A percentile compares a stretch with the other conserved stretches of the same genome.
Conservation (phyloP, 2,329 filamentous ascomycete species). For the Aspergillus sp. region DNA sequence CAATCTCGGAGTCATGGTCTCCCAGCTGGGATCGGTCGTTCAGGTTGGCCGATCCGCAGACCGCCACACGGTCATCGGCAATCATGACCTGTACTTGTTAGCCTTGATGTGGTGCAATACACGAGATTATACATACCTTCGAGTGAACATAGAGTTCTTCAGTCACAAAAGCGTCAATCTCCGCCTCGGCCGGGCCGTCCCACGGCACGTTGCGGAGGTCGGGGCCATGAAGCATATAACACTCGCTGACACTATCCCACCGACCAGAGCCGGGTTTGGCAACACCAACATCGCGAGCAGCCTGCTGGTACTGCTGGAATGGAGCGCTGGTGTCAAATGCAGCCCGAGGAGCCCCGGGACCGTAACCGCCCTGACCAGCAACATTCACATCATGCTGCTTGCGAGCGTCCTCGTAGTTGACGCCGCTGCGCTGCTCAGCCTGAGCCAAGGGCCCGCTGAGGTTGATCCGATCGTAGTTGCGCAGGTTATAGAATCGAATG, state of each 20-base stretch:
- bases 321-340: slow-evolving; percentile 42
- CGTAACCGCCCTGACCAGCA: slow-evolving; percentile 43
- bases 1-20: slow-evolving; percentile 85
- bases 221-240: slow-evolving; percentile 78
- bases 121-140: slow-evolving; percentile 39
- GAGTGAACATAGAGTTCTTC: slow-evolving; percentile 64
- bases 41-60: slow-evolving; percentile 85
- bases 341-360: slow-evolving; percentile 31
- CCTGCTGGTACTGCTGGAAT: slow-evolving; percentile 72
- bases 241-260: slow-evolving; percentile 74
- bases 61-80: slow-evolving; percentile 78
- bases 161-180: slow-evolving; percentile 62
- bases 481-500: slow-evolving; percentile 91
- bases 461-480: slow-evolving; percentile 90
- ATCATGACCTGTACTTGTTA: slow-evolving; percentile 59
- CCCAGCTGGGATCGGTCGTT: slow-evolving; percentile 90
- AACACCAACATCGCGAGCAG: slow-evolving; percentile 57
- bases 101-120: not conserved
- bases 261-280: slow-evolving; percentile 50
- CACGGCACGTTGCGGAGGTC: slow-evolving; percentile 66
- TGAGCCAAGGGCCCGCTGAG: slow-evolving; percentile 34
- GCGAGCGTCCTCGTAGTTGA: slow-evolving; percentile 46
- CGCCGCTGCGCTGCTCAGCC: slow-evolving; percentile 43
- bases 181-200: slow-evolving; percentile 54
- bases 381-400: slow-evolving; percentile 48